These are phyloP conservation scores for Thalassiosira profunda DNA, from an alignment of 108 stramenopile genomes.

Conservation along the genomic window DNA sequence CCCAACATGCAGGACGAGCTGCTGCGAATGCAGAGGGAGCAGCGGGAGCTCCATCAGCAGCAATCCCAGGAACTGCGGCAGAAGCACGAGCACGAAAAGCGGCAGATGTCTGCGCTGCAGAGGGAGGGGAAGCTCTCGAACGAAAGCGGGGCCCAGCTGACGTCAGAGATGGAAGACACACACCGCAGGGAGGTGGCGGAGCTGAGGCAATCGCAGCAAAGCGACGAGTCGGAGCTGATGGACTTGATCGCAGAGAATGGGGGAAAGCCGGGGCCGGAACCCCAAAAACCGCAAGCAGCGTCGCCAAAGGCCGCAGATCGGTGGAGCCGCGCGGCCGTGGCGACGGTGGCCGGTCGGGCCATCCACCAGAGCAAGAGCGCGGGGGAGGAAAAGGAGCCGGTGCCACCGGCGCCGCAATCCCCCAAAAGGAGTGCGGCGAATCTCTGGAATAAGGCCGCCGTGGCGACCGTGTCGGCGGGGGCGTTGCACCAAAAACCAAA, in stretches of 20 bases:
- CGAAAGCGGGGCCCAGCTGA: not conserved
- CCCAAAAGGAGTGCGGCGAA: not conserved
- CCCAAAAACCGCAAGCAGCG: not conserved
- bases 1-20: not conserved
- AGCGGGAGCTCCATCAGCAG: not conserved
- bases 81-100: not conserved
- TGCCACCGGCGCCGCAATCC: not conserved
- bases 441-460: not conserved
- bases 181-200: slow-evolving; percentile 3
- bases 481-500: too few species aligned
- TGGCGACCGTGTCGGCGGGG: too few species aligned
- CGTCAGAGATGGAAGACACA: not conserved
- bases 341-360: not conserved
- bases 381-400: not conserved
- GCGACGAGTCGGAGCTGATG: slow-evolving; percentile 3
- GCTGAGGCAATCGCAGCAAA: slow-evolving; percentile 1
- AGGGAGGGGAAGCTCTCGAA: not conserved
- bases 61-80: not conserved
- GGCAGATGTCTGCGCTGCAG: not conserved
- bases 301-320: not conserved
- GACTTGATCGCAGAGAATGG: not conserved
- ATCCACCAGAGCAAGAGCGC: not conserved
- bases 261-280: not conserved
- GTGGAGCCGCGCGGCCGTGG: not conserved
- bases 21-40: slow-evolving; percentile 5